Base-by-base conservation (phyloP, 108 stramenopile genomes). In the Hondaea fermentalgiana region DNA sequence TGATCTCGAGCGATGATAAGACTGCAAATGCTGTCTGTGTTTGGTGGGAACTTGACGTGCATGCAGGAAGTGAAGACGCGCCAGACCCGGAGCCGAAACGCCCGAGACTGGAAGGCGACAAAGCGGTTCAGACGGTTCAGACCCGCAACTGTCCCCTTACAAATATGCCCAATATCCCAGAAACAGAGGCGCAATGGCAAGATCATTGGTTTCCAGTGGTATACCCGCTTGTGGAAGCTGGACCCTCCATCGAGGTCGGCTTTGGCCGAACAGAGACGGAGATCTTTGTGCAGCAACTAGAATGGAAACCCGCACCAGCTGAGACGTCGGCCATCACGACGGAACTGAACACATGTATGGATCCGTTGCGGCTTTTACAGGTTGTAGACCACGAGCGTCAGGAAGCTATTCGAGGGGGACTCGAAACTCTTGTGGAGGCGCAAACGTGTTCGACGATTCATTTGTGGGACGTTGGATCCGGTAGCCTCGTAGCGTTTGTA, bases 161-260 rank as follows among this genome's bases (percentile, higher is more conserved):
- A 23, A 88, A 59, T 43, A n/a, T 4, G n/a, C 43, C 59, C 25
- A 5, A 29, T 25, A 17, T 89, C 28, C 4, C 87, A 23, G 89
- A 72, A 23, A 28, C 47, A 88, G 72, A 88, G 29, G 89, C 87
- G 87, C 59, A 91, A 35, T 93, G 91, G 91, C 92, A 93, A 44
- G 92, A 93, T 60, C 92, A 93, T 35, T 93, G 92, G 92, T 60
- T 89, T 3, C 92, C 91, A 49, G 57, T 45, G 5, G 91, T 92
- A 5, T 87, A 53, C 28, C 92, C 92, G n/a, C 23, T 93, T 69
- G 64, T 69, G 42, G 17, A 69, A 23, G 21, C 64, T 17, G 42
- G 42, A 8, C 14, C 64, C 8, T 8, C 8, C 8, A 42, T 69
- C 42, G 8, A 8, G 42, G 64, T 69, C 8, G 8, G 64, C 64